Conservation (phyloP, 2,329 filamentous ascomycete species). For the Ascochyta pisi region DNA sequence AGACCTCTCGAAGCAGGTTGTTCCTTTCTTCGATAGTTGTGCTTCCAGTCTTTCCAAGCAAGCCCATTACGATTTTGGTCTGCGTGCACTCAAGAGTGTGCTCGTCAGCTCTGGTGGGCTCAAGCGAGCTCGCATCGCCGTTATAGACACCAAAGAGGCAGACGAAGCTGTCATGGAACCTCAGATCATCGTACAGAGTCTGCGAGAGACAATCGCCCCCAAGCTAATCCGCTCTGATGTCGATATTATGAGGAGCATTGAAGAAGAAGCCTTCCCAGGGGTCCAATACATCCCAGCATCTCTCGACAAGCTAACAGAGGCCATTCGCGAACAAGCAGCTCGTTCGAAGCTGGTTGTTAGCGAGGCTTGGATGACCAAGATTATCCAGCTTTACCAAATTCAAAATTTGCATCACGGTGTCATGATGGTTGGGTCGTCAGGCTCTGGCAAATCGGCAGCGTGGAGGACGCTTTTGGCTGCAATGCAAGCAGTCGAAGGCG, state of each 20-base stretch:
- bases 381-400: slow-evolving; percentile 96
- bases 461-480: slow-evolving; percentile 94
- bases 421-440: slow-evolving; percentile 99
- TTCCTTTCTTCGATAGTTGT: slow-evolving; percentile 98
- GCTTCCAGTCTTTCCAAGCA: slow-evolving; percentile 84
- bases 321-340: slow-evolving; percentile 81
- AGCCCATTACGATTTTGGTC: slow-evolving; percentile 97
- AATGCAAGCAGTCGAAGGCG: slow-evolving; percentile 84
- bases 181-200: slow-evolving; percentile 97
- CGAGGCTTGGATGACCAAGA: slow-evolving; percentile 96
- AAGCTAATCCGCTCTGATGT: slow-evolving; percentile 95
- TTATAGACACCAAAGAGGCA: slow-evolving; percentile 60
- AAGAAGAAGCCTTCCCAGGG: slow-evolving; percentile 86
- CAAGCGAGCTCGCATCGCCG: slow-evolving; percentile 80
- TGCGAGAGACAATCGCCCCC: slow-evolving; percentile 96
- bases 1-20: slow-evolving; percentile 88
- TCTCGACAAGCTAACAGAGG: slow-evolving; percentile 76
- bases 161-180: slow-evolving; percentile 82
- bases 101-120: slow-evolving; percentile 96
- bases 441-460: slow-evolving; percentile 94
- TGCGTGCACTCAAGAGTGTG: slow-evolving; percentile 97
- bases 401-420: slow-evolving; percentile 98
- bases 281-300: slow-evolving; percentile 92
- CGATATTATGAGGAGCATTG: slow-evolving; percentile 83
- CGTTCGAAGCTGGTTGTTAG: slow-evolving; percentile 89